phyloP scores from a whole-genome alignment of 805 yeast species.

The Monosporozyma unispora region DNA sequence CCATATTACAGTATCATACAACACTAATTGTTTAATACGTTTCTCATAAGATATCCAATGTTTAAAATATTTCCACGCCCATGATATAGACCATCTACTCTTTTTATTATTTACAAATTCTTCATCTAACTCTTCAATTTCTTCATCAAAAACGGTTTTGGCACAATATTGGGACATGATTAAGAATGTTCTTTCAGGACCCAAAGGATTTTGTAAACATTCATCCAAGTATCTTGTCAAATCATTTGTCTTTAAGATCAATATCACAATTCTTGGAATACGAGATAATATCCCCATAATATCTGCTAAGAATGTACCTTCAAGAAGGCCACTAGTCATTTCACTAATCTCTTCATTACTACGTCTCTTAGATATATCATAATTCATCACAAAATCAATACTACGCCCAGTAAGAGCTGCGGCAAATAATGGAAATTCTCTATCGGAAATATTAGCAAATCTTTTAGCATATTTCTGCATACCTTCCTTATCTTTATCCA shows the following conservation, averaged over 20 bases:
- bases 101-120: constrained; percentile 5
- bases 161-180: constrained; percentile 91
- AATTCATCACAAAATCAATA: constrained; percentile 60
- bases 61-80: constrained; percentile 18
- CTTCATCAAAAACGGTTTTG: constrained; percentile 62
- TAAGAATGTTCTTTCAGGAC: constrained; percentile 78
- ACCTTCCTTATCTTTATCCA: constrained; percentile 54
- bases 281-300: constrained; percentile 70
- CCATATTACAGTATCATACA: constrained; percentile 27
- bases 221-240: constrained; percentile 86
- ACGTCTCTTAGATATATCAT: constrained; percentile 49
- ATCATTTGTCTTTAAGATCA: constrained; percentile 90
- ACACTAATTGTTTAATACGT: constrained; percentile 20
- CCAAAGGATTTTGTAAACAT: constrained; percentile 67
- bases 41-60: constrained; percentile 25
- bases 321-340: constrained; percentile 58
- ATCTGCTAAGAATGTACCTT: constrained; percentile 56
- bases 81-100: constrained; percentile 17
- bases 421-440: constrained; percentile 74
- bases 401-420: constrained; percentile 95
- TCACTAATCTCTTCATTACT: constrained; percentile 51
- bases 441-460: constrained; percentile 71
- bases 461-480: constrained; percentile 69
- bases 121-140: constrained; percentile 32
- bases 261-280: constrained; percentile 77